Percentiles rank a stretch among this genome's conserved stretches.
These are phyloP conservation scores for Scutellaria baicalensis DNA, from an alignment of 257 asterid genomes.

Conservation along the genomic window DNA sequence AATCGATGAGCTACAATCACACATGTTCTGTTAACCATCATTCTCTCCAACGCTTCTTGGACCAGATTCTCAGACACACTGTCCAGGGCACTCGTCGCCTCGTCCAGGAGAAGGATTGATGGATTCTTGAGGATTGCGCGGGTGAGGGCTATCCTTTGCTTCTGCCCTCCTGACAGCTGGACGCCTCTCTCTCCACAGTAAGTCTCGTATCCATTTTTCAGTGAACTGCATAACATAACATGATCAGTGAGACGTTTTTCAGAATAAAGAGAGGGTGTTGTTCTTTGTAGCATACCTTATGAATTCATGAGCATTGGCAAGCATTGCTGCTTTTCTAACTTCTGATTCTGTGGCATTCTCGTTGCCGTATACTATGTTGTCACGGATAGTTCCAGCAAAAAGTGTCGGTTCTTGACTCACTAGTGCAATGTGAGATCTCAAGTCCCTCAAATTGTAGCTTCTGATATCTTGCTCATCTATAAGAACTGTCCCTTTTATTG, in stretches of 20 bases:
- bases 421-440: conserved; percentile 60
- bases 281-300: conserved; percentile 29
- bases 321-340: conserved; percentile 47
- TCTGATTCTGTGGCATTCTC: conserved; percentile 50
- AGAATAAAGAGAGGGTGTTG: neutral
- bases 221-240: conserved; percentile 27
- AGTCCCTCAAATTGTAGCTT: conserved; percentile 43
- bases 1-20: conserved; percentile 63
- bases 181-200: conserved; percentile 75
- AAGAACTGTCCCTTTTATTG: conserved; percentile 44
- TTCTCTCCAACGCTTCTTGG: conserved; percentile 58
- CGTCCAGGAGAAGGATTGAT: conserved; percentile 63
- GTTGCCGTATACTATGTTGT: conserved; percentile 55
- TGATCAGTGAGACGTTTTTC: neutral
- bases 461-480: conserved; percentile 53
- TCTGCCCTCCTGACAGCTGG: conserved; percentile 76
- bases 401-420: conserved; percentile 75
- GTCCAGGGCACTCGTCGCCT: conserved; percentile 71
- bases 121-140: conserved; percentile 74
- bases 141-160: conserved; percentile 63
- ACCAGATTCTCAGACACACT: conserved; percentile 53
- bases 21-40: conserved; percentile 57
- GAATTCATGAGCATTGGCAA: conserved; percentile 78
- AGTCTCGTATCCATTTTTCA: conserved; percentile 56
- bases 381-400: conserved; percentile 50